Evolutionary conservation across 1,284 basidiomycete species (phyloP).

Genomic region (Sutorius eximius): DNA sequence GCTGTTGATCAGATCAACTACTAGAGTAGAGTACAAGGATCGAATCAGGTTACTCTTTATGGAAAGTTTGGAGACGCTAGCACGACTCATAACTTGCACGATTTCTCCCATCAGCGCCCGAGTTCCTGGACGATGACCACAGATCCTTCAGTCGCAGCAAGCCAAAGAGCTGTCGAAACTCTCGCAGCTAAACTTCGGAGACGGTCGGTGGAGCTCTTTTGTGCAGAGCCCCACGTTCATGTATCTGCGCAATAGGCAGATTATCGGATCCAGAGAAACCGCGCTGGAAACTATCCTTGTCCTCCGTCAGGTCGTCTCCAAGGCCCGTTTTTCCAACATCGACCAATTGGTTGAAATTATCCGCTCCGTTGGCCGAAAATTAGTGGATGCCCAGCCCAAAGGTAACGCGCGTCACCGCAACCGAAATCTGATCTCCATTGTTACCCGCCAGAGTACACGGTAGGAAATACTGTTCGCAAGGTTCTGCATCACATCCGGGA

Average conservation of each 20-base stretch:
- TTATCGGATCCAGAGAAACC: slow-evolving; percentile 84
- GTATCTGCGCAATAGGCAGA: slow-evolving; percentile 58
- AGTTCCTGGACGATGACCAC: slow-evolving; percentile 38
- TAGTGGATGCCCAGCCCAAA: slow-evolving; percentile 92
- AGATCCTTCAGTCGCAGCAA: slow-evolving; percentile 41
- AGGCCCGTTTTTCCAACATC: slow-evolving; percentile 83
- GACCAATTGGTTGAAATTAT: slow-evolving; percentile 85
- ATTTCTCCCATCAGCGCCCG: not conserved
- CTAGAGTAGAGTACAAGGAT: not conserved
- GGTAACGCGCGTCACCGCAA: slow-evolving; percentile 48
- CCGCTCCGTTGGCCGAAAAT: slow-evolving; percentile 72
- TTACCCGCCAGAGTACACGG: slow-evolving; percentile 73
- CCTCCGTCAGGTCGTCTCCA: slow-evolving; percentile 85
- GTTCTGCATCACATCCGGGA: slow-evolving; percentile 92
- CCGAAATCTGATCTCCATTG: slow-evolving; percentile 3
- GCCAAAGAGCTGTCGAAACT: slow-evolving; percentile 60
- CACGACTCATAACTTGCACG: slow-evolving; percentile 15
- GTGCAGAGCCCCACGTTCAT: slow-evolving; percentile 1
- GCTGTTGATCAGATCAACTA: no score
- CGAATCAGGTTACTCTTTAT: slow-evolving; percentile 11
- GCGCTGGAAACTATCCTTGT: slow-evolving; percentile 89
- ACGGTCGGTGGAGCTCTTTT: slow-evolving; percentile 48
- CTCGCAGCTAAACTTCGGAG: slow-evolving; percentile 65
- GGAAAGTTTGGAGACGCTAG: slow-evolving; percentile 9
- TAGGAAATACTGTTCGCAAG: slow-evolving; percentile 91